Base-by-base conservation (phyloP, 129 eudicot species). In the Ambrosia trifida region DNA sequence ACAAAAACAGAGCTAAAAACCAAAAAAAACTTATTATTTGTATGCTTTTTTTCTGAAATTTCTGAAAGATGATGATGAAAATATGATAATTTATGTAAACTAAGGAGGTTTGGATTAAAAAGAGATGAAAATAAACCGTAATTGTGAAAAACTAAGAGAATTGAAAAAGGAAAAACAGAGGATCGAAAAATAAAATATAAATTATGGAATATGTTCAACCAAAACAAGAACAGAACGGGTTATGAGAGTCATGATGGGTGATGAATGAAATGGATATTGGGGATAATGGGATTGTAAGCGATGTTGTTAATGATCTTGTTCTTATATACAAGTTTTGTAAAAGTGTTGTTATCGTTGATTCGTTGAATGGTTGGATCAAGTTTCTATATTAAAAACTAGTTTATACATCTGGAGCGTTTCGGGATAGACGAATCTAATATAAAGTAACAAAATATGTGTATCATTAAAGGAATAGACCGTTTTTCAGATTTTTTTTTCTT, bases 191-290 rank as follows among this genome's bases (percentile, higher is more conserved):
- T 2, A n/a, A 31, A 28, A 5, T 10, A 60, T 1, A 16, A 18
- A 51, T 73, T 14, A 64, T 0, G 78, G 78, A 36, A 73, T 71
- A 9, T 73, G 63, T 6, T 63, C 31, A 19, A 73, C 64, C 10
- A 73, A 7, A 49, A 73, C 13, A 3, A 73, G 71, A 4, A 73
- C 17, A 38, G 46, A 31, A 12, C 63, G 70, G 49, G 71, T 73
- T 33, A 63, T 41, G 24, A 0, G 41, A 16, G 78, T 73, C 78
- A 73, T 73, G 64, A 0, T 73, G n/a, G 3, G 7, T 4, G 51
- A 73, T 33, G 70, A 40, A 36, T 12, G 78, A 63, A 35, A 40
- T 18, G 41, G 43, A 19, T 5, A 0, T 59, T 59, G 17, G 43
- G 65, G 19, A 28, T 3, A 13, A 28, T 11, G 63, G 13, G 13